Evolutionary conservation across 192 early-diverging fungal species (phyloP).

Genomic region (Coemansia sp.): DNA sequence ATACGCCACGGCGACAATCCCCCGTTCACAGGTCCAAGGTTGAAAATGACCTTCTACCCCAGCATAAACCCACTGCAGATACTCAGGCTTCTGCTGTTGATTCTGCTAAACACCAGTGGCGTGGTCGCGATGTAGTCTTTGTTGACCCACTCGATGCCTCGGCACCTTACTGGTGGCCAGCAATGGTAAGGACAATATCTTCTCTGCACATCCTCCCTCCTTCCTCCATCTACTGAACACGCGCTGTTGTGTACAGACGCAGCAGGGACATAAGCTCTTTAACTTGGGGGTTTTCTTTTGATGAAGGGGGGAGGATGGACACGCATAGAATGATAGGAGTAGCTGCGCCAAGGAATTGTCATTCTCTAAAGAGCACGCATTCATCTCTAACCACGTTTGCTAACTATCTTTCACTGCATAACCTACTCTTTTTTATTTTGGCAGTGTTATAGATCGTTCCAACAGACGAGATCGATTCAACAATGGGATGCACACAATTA

Average conservation of each 20-base stretch:
- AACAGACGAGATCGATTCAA: conserved; percentile 50
- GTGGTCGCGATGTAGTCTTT: conserved; percentile 59
- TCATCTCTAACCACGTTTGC: background rate
- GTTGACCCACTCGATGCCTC: conserved; percentile 63
- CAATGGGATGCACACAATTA: conserved; percentile 46
- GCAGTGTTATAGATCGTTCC: conserved; percentile 47
- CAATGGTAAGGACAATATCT: conserved; percentile 42
- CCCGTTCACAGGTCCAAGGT: background rate
- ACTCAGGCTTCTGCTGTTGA: background rate
- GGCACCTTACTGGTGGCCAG: conserved; percentile 66
- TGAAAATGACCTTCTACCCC: background rate
- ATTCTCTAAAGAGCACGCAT: background rate
- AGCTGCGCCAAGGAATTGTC: background rate
- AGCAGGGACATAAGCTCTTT: no score
- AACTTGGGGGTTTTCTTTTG: background rate
- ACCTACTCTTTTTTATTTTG: background rate
- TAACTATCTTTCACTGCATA: background rate
- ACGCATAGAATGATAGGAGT: background rate
- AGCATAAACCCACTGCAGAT: background rate
- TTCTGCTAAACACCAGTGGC: conserved; percentile 19
- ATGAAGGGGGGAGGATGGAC: background rate
- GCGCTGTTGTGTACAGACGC: no score
- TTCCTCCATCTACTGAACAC: no score
- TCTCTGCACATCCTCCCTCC: background rate
- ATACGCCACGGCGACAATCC: conserved; percentile 12